These are phyloP conservation scores for Gaultheria prostrata DNA, from an alignment of 148 eudicot genomes.

Conservation along the genomic window DNA sequence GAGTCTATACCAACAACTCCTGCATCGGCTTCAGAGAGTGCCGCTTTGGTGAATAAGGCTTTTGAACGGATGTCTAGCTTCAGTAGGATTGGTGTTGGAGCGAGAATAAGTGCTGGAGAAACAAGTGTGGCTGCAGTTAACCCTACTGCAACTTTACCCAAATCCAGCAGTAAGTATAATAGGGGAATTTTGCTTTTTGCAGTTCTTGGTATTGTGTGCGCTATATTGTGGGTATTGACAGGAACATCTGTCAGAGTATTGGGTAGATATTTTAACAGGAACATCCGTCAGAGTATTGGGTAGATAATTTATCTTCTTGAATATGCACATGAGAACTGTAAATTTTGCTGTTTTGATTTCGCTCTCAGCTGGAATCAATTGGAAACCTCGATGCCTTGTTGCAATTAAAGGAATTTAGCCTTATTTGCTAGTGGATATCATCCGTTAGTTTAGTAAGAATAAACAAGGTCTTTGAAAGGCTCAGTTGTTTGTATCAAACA, in stretches of 20 bases:
- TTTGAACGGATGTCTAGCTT: slow-evolving; percentile 83
- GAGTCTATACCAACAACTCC: slow-evolving; percentile 91
- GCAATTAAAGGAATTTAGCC: background rate
- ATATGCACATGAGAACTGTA: slow-evolving; percentile 15
- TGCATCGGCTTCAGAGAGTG: slow-evolving; percentile 85
- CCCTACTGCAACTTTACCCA: slow-evolving; percentile 28
- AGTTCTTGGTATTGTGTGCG: slow-evolving; percentile 55
- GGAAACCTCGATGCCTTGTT: background rate
- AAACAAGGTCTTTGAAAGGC: background rate
- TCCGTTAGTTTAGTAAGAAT: background rate
- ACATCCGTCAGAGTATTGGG: slow-evolving; percentile 28
- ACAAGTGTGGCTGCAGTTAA: slow-evolving; percentile 33
- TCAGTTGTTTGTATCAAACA: background rate
- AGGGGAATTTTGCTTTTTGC: slow-evolving; percentile 46
- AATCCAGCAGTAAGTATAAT: slow-evolving; percentile 28
- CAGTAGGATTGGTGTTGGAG: slow-evolving; percentile 43
- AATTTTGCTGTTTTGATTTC: slow-evolving; percentile 1
- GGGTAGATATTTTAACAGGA: slow-evolving; percentile 39
- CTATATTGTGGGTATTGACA: slow-evolving; percentile 51
- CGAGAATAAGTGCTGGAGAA: slow-evolving; percentile 36
- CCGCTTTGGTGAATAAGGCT: slow-evolving; percentile 61
- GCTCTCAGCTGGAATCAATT: slow-evolving; percentile 3
- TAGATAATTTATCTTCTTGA: slow-evolving; percentile 31
- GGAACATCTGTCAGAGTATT: slow-evolving; percentile 31
- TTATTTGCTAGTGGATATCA: background rate